Percentiles rank a stretch among this genome's conserved stretches.
Evolutionary conservation across 2,329 filamentous ascomycete genomes (phyloP).

Genomic region (Aureobasidium sp.): DNA sequence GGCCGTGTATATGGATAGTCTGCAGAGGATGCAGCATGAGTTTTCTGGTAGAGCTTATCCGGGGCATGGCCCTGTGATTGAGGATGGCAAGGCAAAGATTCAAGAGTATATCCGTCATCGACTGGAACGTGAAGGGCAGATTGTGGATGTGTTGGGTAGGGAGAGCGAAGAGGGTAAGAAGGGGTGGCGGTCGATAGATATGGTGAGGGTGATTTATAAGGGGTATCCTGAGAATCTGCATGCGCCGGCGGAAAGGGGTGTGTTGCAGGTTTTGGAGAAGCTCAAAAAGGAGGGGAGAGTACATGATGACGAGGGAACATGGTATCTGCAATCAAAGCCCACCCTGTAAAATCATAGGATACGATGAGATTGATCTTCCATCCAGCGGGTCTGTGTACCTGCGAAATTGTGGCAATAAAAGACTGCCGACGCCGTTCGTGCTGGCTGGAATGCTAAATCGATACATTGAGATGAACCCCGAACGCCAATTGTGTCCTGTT

Average conservation of each 20-base stretch:
- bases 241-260: constrained; percentile 65
- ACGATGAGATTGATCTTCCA: neutral
- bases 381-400: neutral
- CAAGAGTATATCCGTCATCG: constrained; percentile 78
- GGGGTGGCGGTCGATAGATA: constrained; percentile 65
- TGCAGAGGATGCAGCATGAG: constrained; percentile 59
- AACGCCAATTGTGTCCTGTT: neutral
- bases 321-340: constrained; percentile 12
- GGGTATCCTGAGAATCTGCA: constrained; percentile 71
- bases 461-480: neutral
- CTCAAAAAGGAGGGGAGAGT: constrained; percentile 62
- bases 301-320: neutral
- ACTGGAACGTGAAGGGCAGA: constrained; percentile 69
- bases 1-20: constrained; percentile 57
- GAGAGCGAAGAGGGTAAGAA: constrained; percentile 21
- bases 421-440: neutral
- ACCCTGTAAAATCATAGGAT: constrained; percentile 4
- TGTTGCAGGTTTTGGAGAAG: constrained; percentile 74
- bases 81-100: constrained; percentile 65
- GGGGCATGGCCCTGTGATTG: constrained; percentile 75
- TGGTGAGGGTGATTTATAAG: constrained; percentile 83
- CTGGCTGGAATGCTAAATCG: constrained; percentile 1
- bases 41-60: constrained; percentile 72
- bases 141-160: constrained; percentile 54
- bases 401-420: neutral